phyloP scores from a whole-genome alignment of 768 basidiomycete genomes.

The Hericium erinaceus region DNA sequence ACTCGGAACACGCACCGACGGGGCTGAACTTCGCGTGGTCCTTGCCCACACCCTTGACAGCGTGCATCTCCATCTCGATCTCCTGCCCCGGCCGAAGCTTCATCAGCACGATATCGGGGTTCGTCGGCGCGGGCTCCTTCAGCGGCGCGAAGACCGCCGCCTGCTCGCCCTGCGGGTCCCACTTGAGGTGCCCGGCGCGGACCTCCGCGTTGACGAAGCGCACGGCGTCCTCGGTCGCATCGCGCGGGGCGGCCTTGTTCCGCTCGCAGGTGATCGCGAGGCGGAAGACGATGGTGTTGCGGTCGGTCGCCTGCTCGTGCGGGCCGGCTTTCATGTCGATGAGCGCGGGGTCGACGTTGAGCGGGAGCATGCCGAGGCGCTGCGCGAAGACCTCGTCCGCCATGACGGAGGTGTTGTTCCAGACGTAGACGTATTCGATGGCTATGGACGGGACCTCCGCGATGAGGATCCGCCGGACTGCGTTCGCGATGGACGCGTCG shows the following conservation, averaged over 20 bases:
- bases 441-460: conserved; percentile 92
- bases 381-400: conserved; percentile 91
- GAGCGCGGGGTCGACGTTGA: conserved; percentile 74
- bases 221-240: conserved; percentile 21
- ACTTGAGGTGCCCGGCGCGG: conserved; percentile 56
- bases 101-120: conserved; percentile 77
- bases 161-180: conserved; percentile 83
- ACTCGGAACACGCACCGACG: conserved; percentile 51
- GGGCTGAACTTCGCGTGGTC: conserved; percentile 97
- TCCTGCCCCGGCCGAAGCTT: conserved; percentile 90
- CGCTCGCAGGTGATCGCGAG: conserved; percentile 63
- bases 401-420: conserved; percentile 91
- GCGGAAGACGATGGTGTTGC: conserved; percentile 83
- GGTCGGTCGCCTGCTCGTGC: conserved; percentile 64
- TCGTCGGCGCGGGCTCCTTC: conserved; percentile 53
- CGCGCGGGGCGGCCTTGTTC: conserved; percentile 41
- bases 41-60: conserved; percentile 85
- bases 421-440: conserved; percentile 85
- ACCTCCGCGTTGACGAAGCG: conserved; percentile 69
- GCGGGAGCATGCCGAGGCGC: conserved; percentile 84
- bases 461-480: conserved; percentile 84
- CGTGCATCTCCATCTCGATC: conserved; percentile 80
- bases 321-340: conserved; percentile 46
- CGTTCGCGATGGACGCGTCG: conserved; percentile 94
- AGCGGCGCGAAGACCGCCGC: conserved; percentile 38